These are phyloP conservation scores for Erodium texanum DNA, from an alignment of 441 rosid genomes.

Conservation along the genomic window DNA sequence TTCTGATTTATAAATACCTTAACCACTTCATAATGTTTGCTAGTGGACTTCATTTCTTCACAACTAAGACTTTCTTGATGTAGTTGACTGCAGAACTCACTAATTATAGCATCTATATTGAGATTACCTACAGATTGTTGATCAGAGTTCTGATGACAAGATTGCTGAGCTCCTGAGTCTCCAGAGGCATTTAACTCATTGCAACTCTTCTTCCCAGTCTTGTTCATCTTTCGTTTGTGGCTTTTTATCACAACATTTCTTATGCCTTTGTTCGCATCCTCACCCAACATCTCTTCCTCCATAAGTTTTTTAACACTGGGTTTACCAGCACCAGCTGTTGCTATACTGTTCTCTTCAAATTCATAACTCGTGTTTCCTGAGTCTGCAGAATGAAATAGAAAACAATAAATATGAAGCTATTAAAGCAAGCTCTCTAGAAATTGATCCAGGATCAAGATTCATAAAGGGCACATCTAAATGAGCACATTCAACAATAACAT, in stretches of 20 bases:
- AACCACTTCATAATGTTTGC: constrained; percentile 44
- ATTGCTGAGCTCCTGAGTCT: constrained; percentile 28
- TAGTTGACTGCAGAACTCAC: constrained; percentile 54
- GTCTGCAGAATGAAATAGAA: constrained; percentile 33
- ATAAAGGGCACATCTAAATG: constrained; percentile 5
- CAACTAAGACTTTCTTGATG: constrained; percentile 41
- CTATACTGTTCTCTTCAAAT: constrained; percentile 20
- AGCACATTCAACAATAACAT: neutral
- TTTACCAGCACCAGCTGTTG: constrained; percentile 27
- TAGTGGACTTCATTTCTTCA: constrained; percentile 24
- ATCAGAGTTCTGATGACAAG: constrained; percentile 23
- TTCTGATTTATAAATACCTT: constrained; percentile 59
- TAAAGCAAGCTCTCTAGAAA: neutral
- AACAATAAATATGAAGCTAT: neutral
- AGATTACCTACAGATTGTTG: constrained; percentile 30
- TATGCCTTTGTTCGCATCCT: constrained; percentile 32
- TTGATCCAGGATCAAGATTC: constrained; percentile 7
- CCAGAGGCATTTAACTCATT: constrained; percentile 34
- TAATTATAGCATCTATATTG: constrained; percentile 50
- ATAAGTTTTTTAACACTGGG: constrained; percentile 86
- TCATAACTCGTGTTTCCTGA: constrained; percentile 31
- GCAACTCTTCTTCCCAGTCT: constrained; percentile 46
- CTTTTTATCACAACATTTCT: constrained; percentile 36
- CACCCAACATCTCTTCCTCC: constrained; percentile 73
- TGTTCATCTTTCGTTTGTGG: constrained; percentile 40